A percentile compares a stretch with the other conserved stretches of the same genome.
These are phyloP conservation scores for Wickerhamomyces kurtzmanii DNA, from an alignment of 805 yeast species.

Conservation along the genomic window DNA sequence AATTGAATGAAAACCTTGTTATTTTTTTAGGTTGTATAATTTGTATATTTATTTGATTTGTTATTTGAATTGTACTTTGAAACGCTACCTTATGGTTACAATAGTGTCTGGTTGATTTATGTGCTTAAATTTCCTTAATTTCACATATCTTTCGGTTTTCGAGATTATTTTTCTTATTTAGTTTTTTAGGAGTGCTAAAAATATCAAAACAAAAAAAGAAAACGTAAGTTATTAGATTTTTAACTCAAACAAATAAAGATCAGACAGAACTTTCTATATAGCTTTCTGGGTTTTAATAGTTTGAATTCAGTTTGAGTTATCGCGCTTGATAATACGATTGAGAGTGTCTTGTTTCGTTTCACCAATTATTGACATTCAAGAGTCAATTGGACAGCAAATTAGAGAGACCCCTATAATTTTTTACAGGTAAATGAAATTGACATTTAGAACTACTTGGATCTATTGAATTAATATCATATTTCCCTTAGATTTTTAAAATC, in stretches of 20 bases:
- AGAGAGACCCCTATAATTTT: too few species aligned
- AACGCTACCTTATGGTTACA: conserved; percentile 2
- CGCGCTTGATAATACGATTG: too few species aligned
- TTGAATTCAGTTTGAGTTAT: too few species aligned
- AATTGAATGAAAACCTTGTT: not conserved
- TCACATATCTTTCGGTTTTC: conserved; percentile 2
- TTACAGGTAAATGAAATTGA: too few species aligned
- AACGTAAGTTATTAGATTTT: not conserved
- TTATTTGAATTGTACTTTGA: not conserved
- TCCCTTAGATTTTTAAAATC: too few species aligned
- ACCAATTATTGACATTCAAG: too few species aligned
- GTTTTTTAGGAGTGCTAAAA: not conserved
- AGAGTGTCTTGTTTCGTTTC: not conserved
- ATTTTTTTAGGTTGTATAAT: not conserved
- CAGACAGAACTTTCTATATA: too few species aligned
- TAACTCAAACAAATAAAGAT: not conserved
- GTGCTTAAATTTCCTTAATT: conserved; percentile 1
- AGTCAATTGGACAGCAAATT: not conserved
- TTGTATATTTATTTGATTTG: not conserved
- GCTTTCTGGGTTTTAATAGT: too few species aligned
- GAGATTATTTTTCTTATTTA: conserved; percentile 1
- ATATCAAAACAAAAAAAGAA: not conserved
- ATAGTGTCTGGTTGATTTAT: conserved; percentile 1
- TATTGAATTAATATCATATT: too few species aligned
- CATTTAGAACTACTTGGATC: too few species aligned